Percentiles rank a stretch among this genome's conserved stretches.
Evolutionary conservation across 169 alveolate species (phyloP).

Genomic region (Miamiensis avidus): DNA sequence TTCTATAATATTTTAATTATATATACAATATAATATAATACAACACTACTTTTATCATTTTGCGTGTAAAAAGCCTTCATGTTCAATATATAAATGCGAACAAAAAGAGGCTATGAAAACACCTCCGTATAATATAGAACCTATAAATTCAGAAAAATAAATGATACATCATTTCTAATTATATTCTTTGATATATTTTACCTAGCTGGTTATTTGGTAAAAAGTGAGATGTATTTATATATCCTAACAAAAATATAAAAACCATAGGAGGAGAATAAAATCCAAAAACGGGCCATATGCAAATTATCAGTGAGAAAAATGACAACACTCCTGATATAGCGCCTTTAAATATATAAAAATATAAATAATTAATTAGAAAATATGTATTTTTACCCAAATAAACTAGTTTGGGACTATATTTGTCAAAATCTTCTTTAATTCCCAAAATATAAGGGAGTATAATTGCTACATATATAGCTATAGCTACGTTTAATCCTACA

Average conservation of each 20-base stretch:
- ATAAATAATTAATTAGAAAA: too few relatives aligned
- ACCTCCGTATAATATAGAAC: not conserved
- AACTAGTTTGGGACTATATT: not conserved
- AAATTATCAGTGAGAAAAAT: not conserved
- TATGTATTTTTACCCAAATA: too few relatives aligned
- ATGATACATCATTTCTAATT: not conserved
- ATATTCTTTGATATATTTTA: too few relatives aligned
- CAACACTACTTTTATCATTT: too few relatives aligned
- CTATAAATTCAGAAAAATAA: not conserved
- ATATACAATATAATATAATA: too few relatives aligned
- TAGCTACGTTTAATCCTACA: not conserved
- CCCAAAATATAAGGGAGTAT: not conserved
- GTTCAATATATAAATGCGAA: not conserved
- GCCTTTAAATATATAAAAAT: too few relatives aligned
- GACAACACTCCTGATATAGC: not conserved
- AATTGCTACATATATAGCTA: not conserved
- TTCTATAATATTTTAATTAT: too few relatives aligned
- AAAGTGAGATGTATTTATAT: not conserved
- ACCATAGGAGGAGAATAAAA: not conserved
- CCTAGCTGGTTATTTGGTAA: not conserved
- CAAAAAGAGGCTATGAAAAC: not conserved
- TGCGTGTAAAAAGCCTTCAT: not conserved
- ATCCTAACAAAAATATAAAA: not conserved
- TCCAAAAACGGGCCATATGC: not conserved
- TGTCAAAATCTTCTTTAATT: not conserved